Percentiles rank a stretch among this genome's conserved stretches.
phyloP scores from a whole-genome alignment of 2,329 filamentous ascomycete genomes.

The Emmonsiellopsis sp. region DNA sequence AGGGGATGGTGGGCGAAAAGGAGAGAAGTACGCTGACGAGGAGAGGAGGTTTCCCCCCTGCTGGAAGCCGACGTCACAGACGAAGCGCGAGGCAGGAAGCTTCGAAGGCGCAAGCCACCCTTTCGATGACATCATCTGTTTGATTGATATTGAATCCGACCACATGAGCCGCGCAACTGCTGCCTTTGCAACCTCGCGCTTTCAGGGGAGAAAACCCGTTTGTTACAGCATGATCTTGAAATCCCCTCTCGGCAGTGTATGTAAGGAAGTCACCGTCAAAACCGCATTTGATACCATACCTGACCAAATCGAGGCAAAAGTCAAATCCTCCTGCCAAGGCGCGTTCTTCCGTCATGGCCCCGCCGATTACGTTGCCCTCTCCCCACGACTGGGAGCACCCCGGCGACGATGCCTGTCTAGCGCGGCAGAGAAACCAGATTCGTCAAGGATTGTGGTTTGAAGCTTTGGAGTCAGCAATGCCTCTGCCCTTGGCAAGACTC shows the following conservation, averaged over 20 bases:
- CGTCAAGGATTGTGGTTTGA: background rate
- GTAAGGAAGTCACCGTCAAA: background rate
- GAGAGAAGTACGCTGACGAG: background rate
- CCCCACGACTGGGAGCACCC: background rate
- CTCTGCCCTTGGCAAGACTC: background rate
- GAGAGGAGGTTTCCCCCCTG: background rate
- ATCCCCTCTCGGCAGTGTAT: background rate
- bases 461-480: background rate
- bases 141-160: no score
- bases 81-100: no score
- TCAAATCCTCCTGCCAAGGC: background rate
- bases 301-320: background rate
- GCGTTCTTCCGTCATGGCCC: background rate
- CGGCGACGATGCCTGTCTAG: background rate
- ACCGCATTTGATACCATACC: background rate
- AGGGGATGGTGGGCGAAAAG: no score
- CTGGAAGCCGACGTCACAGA: background rate
- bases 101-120: no score
- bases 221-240: background rate
- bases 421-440: background rate
- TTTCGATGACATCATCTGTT: no score
- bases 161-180: no score
- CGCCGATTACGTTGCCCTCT: slow-evolving; percentile 1
- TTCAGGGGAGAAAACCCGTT: no score
- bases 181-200: no score